phyloP scores from a whole-genome alignment of 148 eudicot species.

The Nyssa sinensis region DNA sequence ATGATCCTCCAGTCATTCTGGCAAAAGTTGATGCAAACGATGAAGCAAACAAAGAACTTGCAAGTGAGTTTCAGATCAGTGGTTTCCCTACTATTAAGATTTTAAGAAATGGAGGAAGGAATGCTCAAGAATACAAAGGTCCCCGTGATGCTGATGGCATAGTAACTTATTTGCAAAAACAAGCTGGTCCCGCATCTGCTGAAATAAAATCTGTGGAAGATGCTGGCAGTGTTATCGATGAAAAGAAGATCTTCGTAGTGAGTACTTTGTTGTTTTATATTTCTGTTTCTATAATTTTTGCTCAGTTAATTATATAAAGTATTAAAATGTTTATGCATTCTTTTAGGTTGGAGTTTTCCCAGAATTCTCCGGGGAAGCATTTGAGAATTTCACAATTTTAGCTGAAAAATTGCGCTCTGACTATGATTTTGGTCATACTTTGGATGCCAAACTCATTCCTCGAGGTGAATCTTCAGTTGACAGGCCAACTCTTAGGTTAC shows the following conservation, averaged over 20 bases:
- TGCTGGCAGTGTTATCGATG: conserved; percentile 34
- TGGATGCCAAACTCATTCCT: conserved; percentile 67
- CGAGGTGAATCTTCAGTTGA: conserved; percentile 65
- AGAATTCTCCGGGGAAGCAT: conserved; percentile 79
- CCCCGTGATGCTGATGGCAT: conserved; percentile 83
- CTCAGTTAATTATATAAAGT: too few relatives aligned
- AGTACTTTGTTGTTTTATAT: conserved; percentile 29
- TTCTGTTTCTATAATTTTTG: not conserved
- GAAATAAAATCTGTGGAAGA: conserved; percentile 62
- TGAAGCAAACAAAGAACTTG: conserved; percentile 53
- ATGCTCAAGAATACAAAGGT: conserved; percentile 67
- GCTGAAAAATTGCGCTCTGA: conserved; percentile 76
- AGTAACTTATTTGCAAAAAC: conserved; percentile 56
- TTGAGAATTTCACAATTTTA: conserved; percentile 58
- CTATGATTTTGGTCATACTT: conserved; percentile 74
- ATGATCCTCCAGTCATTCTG: conserved; percentile 61
- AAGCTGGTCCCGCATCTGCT: conserved; percentile 73
- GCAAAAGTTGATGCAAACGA: conserved; percentile 75
- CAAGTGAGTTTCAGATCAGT: conserved; percentile 34
- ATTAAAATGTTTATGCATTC: not conserved
- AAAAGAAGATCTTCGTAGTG: conserved; percentile 59
- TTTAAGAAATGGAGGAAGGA: conserved; percentile 62
- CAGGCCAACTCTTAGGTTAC: conserved; percentile 60
- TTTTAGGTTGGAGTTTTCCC: conserved; percentile 78
- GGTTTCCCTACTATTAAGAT: conserved; percentile 84